phyloP scores from a whole-genome alignment of 1,284 basidiomycete genomes.

The Papiliotrema flavescens region DNA sequence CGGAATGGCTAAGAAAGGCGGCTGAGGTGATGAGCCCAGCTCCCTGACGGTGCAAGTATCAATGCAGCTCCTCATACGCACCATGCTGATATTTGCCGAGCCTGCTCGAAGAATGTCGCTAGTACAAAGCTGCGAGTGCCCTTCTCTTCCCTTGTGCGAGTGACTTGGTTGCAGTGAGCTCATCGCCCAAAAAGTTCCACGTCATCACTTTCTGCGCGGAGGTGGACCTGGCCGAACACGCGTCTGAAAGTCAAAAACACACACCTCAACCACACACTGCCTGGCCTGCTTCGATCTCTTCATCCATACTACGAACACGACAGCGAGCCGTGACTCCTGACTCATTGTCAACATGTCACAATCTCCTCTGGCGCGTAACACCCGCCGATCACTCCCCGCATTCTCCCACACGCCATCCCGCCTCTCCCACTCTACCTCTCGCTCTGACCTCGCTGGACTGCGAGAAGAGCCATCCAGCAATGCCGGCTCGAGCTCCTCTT shows the following conservation, averaged over 20 bases:
- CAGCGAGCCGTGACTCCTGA: not conserved
- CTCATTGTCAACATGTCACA: slow-evolving; percentile 35
- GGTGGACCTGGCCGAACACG: too few species aligned
- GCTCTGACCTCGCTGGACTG: slow-evolving; percentile 11
- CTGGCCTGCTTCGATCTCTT: not conserved
- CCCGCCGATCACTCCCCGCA: slow-evolving; percentile 31
- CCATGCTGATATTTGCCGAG: not conserved
- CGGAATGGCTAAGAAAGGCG: slow-evolving; percentile 71
- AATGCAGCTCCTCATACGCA: too few species aligned
- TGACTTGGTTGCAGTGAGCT: too few species aligned
- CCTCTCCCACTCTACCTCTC: slow-evolving; percentile 30
- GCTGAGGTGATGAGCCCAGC: too few species aligned
- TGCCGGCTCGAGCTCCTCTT: slow-evolving; percentile 1
- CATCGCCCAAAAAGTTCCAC: not conserved
- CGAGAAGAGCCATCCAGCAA: slow-evolving; percentile 5
- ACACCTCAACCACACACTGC: not conserved
- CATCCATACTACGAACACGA: not conserved
- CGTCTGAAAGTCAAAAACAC: too few species aligned
- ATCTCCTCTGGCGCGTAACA: slow-evolving; percentile 37
- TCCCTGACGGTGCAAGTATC: too few species aligned
- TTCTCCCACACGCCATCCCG: slow-evolving; percentile 39
- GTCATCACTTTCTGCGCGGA: slow-evolving; percentile 6
- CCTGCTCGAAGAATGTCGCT: too few species aligned
- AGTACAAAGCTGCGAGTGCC: not conserved
- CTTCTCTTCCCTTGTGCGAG: not conserved